Evolutionary conservation across 257 asterid genomes (phyloP).

Genomic region (Capsicum rhomboideum): DNA sequence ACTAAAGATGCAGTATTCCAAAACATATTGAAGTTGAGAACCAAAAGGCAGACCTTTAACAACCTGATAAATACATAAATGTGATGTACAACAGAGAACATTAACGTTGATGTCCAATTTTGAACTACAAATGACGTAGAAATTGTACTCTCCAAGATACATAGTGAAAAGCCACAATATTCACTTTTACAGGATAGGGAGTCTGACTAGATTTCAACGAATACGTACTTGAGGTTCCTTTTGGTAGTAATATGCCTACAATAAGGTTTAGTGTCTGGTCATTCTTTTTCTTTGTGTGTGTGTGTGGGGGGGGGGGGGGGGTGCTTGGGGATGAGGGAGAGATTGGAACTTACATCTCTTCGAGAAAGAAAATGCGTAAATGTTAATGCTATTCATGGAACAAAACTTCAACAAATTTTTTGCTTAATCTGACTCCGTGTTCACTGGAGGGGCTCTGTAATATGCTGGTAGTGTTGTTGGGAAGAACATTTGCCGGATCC

Average conservation of each 20-base stretch:
- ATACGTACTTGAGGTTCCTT: background rate
- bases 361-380: background rate
- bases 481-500: conserved; percentile 38
- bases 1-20: background rate
- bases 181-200: background rate
- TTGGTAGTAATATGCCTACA: background rate
- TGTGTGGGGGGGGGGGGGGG: too few species aligned
- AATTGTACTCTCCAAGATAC: background rate
- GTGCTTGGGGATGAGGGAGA: background rate
- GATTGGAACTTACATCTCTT: background rate
- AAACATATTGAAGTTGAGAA: background rate
- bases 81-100: background rate
- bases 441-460: conserved; percentile 26
- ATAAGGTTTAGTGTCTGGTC: background rate
- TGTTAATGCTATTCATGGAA: background rate
- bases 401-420: background rate
- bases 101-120: background rate
- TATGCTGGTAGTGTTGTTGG: conserved; percentile 32
- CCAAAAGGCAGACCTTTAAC: background rate
- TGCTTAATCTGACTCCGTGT: background rate
- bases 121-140: background rate
- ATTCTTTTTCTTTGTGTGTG: background rate
- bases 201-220: background rate
- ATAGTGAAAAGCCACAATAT: background rate
- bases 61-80: background rate